These are phyloP conservation scores for Cladophialophora yegresii DNA, from an alignment of 2,329 filamentous ascomycete species.

Conservation along the genomic window DNA sequence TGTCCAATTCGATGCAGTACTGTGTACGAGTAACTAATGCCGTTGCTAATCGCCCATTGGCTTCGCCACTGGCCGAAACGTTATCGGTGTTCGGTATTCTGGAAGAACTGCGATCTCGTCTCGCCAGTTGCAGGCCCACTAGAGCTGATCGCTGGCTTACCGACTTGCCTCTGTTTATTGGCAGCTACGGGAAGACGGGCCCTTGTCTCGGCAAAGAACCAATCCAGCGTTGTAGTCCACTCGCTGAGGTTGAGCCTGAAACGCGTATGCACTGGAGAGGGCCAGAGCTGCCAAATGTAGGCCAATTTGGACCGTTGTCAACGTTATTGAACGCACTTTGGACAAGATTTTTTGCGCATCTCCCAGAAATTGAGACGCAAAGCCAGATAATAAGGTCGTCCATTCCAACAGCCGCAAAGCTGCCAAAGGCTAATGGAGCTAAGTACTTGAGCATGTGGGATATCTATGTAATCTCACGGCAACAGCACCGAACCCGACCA, in stretches of 20 bases:
- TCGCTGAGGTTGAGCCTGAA: neutral
- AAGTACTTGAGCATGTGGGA: neutral
- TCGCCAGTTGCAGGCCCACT: neutral
- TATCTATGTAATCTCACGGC: neutral
- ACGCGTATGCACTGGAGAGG: neutral
- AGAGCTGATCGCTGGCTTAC: no score
- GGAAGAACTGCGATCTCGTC: neutral
- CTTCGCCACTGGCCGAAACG: slow-evolving; percentile 7
- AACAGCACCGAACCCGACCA: neutral
- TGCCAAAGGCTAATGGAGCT: neutral
- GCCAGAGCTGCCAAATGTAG: neutral
- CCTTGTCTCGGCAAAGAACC: no score
- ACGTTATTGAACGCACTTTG: neutral
- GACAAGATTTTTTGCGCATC: neutral
- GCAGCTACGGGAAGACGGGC: no score
- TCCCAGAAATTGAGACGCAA: neutral
- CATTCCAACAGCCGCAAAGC: neutral
- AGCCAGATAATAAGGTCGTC: neutral
- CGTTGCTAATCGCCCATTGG: slow-evolving; percentile 7
- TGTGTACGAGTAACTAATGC: no score
- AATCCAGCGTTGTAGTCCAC: neutral
- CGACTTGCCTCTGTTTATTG: no score
- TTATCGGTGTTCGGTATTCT: neutral
- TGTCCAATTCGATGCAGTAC: slow-evolving; percentile 16
- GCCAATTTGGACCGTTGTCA: neutral